Base-by-base conservation (phyloP, 169 alveolate genomes). In the Eimeria necatrix region DNA sequence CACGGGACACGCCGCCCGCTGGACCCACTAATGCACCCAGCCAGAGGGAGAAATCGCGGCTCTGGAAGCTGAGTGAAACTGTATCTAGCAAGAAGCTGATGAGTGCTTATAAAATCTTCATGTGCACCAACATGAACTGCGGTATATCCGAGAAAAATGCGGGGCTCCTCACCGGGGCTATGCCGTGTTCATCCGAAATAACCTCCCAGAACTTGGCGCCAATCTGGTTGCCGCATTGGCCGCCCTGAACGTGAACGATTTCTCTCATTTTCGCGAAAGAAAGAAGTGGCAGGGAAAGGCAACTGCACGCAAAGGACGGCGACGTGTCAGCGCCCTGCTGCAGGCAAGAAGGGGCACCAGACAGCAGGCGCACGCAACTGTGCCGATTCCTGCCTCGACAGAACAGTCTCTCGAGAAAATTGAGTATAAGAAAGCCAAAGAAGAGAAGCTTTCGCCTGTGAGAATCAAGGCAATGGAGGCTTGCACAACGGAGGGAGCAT, bases 201-300 rank as follows among this genome's bases (percentile, higher is more conserved):
- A 99, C 99, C 97, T 99, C 99, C 99, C 99, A 99, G 98, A 99
- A 99, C 97, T 99, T 99, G 98, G 99, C 99, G 95, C 99, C 99
- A 87, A 99, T 99, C 97, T 99, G 99, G 98, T 99, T 99, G 97
- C 99, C 99, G 98, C 99, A 99, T 97, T 99, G 99, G 96, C 99
- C 99, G 86, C 99, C 99, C 97, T 93, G 99, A 74, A 99, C 97
- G 98, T 99, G 99, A 96, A 99, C 99, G 97, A 99, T 98, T 98
- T 99, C 99, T 96, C 99, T 98, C 99, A 99, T 99, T 96, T 96
- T 95, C 59, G 73, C 85, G 94, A 87, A 64, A 71, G 73, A 83
- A 52, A 56, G 73, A 51, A 49, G 87, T 88, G 94, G 49, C 83
- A 32, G 92, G 60, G 73, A 91, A 74, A n/a, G 78, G 71, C 86